Evolutionary conservation across 1,139 yeast genomes (phyloP).

Genomic region (Blastobotrys indianensis): DNA sequence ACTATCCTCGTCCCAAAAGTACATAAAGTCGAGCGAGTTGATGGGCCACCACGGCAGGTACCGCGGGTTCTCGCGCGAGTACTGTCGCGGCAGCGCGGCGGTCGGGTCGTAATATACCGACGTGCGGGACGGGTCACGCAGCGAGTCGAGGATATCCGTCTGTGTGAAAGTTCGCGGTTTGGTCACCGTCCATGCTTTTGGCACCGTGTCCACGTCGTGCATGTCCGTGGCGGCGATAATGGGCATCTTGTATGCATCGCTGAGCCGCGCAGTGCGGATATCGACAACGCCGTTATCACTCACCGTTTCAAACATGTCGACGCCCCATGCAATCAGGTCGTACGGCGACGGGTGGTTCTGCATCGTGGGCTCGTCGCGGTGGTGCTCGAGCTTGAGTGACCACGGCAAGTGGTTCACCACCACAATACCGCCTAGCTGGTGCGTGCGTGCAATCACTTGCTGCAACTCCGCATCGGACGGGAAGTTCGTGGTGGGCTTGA

Average conservation of each 20-base stretch:
- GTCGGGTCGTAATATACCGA: slow-evolving; percentile 21
- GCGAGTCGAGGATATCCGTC: not conserved
- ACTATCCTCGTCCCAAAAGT: slow-evolving; percentile 21
- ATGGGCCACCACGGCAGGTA: slow-evolving; percentile 19
- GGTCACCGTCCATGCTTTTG: slow-evolving; percentile 23
- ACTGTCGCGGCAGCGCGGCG: slow-evolving; percentile 19
- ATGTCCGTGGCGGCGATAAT: slow-evolving; percentile 24
- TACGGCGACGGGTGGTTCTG: slow-evolving; percentile 23
- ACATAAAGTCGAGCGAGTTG: slow-evolving; percentile 21
- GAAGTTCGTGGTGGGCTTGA: slow-evolving; percentile 19
- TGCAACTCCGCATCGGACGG: slow-evolving; percentile 22
- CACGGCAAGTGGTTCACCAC: slow-evolving; percentile 26
- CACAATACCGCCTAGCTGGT: slow-evolving; percentile 24
- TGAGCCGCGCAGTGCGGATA: slow-evolving; percentile 19
- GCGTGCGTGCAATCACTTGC: slow-evolving; percentile 18
- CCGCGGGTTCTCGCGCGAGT: slow-evolving; percentile 17
- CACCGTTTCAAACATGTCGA: slow-evolving; percentile 24
- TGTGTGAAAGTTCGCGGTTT: slow-evolving; percentile 10
- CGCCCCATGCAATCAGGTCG: slow-evolving; percentile 23
- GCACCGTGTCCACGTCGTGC: slow-evolving; percentile 19
- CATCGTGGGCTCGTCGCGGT: slow-evolving; percentile 18
- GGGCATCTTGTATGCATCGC: slow-evolving; percentile 18
- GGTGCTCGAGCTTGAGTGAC: slow-evolving; percentile 21
- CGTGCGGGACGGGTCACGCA: slow-evolving; percentile 1
- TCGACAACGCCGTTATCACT: slow-evolving; percentile 22